A percentile compares a stretch with the other conserved stretches of the same genome.
phyloP scores from a whole-genome alignment of 768 basidiomycete species.

The Tulasnella calospora region DNA sequence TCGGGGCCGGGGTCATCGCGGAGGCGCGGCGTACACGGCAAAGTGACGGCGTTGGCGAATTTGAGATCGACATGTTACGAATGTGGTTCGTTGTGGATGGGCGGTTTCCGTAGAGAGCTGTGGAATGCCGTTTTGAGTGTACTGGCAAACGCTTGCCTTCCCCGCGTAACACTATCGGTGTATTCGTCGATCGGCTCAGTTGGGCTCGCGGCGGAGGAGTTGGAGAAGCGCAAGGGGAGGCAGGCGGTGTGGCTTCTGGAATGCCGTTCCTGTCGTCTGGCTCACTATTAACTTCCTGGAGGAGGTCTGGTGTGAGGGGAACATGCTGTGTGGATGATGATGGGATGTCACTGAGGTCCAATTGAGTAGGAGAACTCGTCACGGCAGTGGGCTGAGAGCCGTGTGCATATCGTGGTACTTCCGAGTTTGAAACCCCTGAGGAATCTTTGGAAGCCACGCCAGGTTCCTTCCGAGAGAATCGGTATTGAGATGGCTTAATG shows the following conservation, averaged over 20 bases:
- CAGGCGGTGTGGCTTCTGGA: slow-evolving; percentile 3
- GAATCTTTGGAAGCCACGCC: not conserved
- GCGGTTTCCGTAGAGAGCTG: not conserved
- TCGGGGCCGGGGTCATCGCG: not conserved
- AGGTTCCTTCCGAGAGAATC: not conserved
- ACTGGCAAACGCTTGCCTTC: slow-evolving; percentile 2
- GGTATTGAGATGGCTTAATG: not conserved
- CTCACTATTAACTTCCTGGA: not conserved
- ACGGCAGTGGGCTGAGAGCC: not conserved
- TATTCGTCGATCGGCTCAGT: not conserved
- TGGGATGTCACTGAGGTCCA: not conserved
- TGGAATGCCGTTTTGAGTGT: not conserved
- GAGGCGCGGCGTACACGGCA: not conserved
- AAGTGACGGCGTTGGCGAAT: not conserved
- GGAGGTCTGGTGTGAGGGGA: not conserved
- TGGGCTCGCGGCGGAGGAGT: slow-evolving; percentile 7
- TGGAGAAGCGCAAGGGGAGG: slow-evolving; percentile 8
- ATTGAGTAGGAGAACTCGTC: not conserved
- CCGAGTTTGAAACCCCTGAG: not conserved
- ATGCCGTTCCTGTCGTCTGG: not conserved
- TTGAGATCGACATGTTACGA: not conserved
- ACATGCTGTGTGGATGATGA: not conserved
- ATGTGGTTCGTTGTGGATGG: slow-evolving; percentile 9
- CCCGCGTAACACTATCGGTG: slow-evolving; percentile 2
- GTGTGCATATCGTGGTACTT: not conserved